Evolutionary conservation across 208 protist genomes (phyloP).

Genomic region (Naegleria lovaniensis): DNA sequence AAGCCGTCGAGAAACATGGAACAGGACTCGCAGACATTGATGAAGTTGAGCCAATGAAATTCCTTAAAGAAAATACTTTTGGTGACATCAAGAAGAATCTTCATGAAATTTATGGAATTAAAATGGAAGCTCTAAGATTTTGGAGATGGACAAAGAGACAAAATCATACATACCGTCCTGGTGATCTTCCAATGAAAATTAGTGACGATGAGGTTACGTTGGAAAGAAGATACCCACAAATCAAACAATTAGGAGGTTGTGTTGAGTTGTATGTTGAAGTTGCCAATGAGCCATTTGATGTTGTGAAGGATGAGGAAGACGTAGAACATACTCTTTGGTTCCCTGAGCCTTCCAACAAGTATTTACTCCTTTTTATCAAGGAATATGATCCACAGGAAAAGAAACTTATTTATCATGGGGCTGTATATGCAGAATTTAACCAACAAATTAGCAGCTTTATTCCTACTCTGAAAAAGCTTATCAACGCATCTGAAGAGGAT

Average conservation of each 20-base stretch:
- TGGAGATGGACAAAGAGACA: conserved; percentile 1
- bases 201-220: background rate
- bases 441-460: background rate
- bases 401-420: background rate
- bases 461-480: background rate
- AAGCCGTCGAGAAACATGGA: background rate
- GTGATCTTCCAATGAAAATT: background rate
- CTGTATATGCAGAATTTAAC: background rate
- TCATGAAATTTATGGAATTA: background rate
- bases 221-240: background rate
- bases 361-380: conserved; percentile 10
- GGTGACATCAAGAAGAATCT: background rate
- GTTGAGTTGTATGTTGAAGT: background rate
- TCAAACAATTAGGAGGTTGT: background rate
- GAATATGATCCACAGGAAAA: background rate
- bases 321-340: background rate
- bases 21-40: background rate
- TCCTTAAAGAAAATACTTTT: background rate
- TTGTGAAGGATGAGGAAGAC: background rate
- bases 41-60: background rate
- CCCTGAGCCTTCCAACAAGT: background rate
- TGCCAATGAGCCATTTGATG: background rate
- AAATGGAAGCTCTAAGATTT: background rate
- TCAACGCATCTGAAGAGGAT: background rate
- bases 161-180: background rate